A percentile compares a stretch with the other conserved stretches of the same genome.
Conservation (phyloP, 225 moss, liverwort and hornwort species). For the Asterella californica region DNA sequence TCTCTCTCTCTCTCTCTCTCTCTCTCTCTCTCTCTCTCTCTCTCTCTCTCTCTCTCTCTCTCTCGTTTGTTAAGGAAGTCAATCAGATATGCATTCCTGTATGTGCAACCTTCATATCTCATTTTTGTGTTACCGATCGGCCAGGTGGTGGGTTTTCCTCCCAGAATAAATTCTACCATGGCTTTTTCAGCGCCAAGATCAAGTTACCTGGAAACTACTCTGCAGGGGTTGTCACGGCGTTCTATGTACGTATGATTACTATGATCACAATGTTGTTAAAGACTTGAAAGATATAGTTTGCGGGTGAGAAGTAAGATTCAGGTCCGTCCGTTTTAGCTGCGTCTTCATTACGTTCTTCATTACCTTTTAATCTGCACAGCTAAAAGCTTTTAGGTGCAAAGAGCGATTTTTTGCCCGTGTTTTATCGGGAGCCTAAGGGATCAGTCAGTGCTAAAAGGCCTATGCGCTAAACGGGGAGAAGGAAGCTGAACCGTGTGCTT, state of each 20-base stretch:
- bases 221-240: conserved; percentile 74
- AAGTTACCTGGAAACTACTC: conserved; percentile 77
- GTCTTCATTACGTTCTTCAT: too few relatives aligned
- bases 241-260: conserved; percentile 57
- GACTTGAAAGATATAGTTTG: neutral
- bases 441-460: too few relatives aligned
- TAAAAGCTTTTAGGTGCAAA: too few relatives aligned
- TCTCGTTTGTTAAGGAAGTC: neutral
- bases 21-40: neutral
- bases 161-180: conserved; percentile 64
- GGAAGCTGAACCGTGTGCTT: neutral
- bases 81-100: neutral
- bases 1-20: too few relatives aligned
- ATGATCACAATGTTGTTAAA: neutral
- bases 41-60: too few relatives aligned
- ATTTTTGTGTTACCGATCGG: neutral
- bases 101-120: neutral
- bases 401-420: too few relatives aligned
- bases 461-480: too few relatives aligned
- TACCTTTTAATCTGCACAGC: too few relatives aligned
- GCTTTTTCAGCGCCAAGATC: conserved; percentile 80
- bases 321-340: neutral
- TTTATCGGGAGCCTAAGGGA: too few relatives aligned
- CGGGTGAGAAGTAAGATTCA: neutral
- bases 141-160: conserved; percentile 82